These are phyloP conservation scores for Candida glucosophila DNA, from an alignment of 1,139 yeast genomes.

Conservation along the genomic window DNA sequence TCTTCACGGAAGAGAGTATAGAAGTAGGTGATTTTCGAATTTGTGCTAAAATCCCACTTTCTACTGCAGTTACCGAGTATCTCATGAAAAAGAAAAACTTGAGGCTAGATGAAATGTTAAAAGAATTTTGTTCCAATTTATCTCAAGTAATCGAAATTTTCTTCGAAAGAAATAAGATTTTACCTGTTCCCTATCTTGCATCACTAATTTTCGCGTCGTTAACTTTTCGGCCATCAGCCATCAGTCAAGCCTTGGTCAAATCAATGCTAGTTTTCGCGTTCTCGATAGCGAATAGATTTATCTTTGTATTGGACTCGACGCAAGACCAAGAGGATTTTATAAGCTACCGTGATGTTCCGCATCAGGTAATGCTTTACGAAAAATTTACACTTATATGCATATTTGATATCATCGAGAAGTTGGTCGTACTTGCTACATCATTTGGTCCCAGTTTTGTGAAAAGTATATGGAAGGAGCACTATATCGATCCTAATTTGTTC, in stretches of 20 bases:
- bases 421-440: constrained; percentile 18
- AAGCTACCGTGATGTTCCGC: constrained; percentile 24
- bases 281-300: constrained; percentile 11
- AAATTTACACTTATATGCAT: constrained; percentile 40
- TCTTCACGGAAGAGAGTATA: constrained; percentile 30
- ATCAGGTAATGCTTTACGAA: constrained; percentile 39
- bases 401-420: constrained; percentile 46
- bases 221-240: constrained; percentile 50
- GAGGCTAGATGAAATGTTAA: constrained; percentile 36
- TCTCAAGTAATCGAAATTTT: constrained; percentile 22
- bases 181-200: constrained; percentile 47
- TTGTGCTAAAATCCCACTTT: constrained; percentile 20
- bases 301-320: constrained; percentile 19
- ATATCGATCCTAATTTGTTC: constrained; percentile 16
- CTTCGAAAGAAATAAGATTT: constrained; percentile 14
- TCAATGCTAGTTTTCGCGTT: constrained; percentile 12
- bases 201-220: constrained; percentile 45
- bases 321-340: constrained; percentile 27
- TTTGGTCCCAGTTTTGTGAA: constrained; percentile 13
- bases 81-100: constrained; percentile 32
- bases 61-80: constrained; percentile 24
- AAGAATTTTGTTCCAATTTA: constrained; percentile 32
- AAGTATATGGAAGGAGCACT: constrained; percentile 17
- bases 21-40: constrained; percentile 24
- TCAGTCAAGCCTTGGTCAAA: constrained; percentile 22